Conservation (phyloP, 2,329 filamentous ascomycete species). For the Sarocladiaceae sp. region DNA sequence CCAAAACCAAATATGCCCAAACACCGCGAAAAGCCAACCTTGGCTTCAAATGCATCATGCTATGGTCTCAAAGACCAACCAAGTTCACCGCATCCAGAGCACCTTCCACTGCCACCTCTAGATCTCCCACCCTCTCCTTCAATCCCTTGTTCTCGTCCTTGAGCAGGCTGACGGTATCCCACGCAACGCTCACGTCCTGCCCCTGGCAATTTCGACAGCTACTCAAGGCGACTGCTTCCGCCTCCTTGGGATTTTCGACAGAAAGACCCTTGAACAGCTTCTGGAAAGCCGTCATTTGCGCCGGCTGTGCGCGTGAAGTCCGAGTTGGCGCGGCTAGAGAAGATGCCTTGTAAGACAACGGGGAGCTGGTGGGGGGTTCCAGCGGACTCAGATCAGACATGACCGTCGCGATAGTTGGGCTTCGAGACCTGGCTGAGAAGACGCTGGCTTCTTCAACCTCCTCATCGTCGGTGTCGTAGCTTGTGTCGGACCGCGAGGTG, state of each 20-base stretch:
- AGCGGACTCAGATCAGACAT: conserved; percentile 23
- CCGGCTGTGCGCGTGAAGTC: conserved; percentile 28
- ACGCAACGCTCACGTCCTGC: conserved; percentile 52
- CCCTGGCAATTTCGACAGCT: conserved; percentile 53
- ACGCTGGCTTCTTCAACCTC: conserved; percentile 47
- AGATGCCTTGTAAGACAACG: neutral
- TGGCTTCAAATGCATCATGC: neutral
- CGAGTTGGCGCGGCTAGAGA: neutral
- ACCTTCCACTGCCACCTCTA: conserved; percentile 55
- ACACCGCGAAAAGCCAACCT: conserved; percentile 3
- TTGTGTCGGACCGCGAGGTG: conserved; percentile 34
- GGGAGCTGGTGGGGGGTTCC: conserved; percentile 15
- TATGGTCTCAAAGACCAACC: conserved; percentile 33
- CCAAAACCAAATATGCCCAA: no score
- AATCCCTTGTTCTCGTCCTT: conserved; percentile 56
- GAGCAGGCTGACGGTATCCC: conserved; percentile 57
- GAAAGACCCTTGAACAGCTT: conserved; percentile 37
- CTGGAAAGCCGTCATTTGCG: conserved; percentile 30
- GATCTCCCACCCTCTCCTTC: conserved; percentile 51
- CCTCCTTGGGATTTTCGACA: conserved; percentile 22
- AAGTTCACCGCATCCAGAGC: conserved; percentile 55
- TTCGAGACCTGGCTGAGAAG: conserved; percentile 51
- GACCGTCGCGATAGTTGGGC: conserved; percentile 43
- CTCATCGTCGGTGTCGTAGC: conserved; percentile 46
- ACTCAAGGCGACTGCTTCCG: conserved; percentile 16